phyloP scores from a whole-genome alignment of 2,329 filamentous ascomycete genomes.

The Claviceps digitariae region DNA sequence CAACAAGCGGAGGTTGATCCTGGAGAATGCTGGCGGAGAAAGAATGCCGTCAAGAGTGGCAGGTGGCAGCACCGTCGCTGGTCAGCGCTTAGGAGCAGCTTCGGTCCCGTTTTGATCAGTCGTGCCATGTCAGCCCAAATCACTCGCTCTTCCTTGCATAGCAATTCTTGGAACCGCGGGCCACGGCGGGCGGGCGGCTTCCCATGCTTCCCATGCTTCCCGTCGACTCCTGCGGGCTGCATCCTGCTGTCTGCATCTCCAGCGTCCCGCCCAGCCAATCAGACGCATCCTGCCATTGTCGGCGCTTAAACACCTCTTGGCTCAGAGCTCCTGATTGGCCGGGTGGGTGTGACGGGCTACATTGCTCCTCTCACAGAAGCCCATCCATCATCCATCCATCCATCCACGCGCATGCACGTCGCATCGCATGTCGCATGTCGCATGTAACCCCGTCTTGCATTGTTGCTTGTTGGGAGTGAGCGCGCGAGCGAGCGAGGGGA shows the following conservation, averaged over 20 bases:
- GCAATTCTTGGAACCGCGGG: background rate
- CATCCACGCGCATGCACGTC: background rate
- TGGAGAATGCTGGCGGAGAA: too few relatives aligned
- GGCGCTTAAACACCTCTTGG: constrained; percentile 19
- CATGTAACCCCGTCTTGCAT: background rate
- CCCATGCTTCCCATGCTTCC: background rate
- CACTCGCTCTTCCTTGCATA: background rate
- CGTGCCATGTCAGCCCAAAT: too few relatives aligned
- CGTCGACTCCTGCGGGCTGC: too few relatives aligned
- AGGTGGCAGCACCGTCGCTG: too few relatives aligned
- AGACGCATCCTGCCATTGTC: constrained; percentile 11
- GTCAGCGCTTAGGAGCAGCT: too few relatives aligned
- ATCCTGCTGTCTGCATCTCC: background rate
- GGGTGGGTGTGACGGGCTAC: constrained; percentile 4
- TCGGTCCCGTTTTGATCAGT: too few relatives aligned
- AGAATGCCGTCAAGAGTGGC: too few relatives aligned
- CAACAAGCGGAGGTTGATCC: too few relatives aligned
- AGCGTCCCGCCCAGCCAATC: constrained; percentile 15
- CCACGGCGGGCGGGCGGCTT: background rate
- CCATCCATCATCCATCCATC: too few relatives aligned
- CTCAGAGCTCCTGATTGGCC: constrained; percentile 15
- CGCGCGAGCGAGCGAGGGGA: background rate
- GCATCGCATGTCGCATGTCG: background rate
- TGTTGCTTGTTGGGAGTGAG: background rate
- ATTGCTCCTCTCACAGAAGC: background rate